Evolutionary conservation across 768 basidiomycete genomes (phyloP).

Genomic region (Leccinum sublutescens): DNA sequence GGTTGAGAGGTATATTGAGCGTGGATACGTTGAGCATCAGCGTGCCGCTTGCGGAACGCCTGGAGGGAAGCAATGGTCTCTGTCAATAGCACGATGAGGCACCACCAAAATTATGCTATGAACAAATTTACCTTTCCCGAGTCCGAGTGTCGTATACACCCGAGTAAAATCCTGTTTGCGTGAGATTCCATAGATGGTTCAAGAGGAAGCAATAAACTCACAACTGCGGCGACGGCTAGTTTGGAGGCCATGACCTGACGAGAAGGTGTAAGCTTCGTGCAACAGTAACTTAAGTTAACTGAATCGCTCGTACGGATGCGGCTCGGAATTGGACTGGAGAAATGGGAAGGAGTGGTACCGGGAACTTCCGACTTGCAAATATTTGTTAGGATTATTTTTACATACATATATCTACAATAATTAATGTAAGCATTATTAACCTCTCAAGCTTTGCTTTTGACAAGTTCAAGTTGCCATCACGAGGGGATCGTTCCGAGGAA

Average conservation of each 20-base stretch:
- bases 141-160: conserved; percentile 76
- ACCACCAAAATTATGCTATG: not conserved
- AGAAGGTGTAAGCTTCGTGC: not conserved
- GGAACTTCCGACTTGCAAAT: conserved; percentile 26
- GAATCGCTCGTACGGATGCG: conserved; percentile 14
- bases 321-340: conserved; percentile 14
- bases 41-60: conserved; percentile 95
- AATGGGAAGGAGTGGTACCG: conserved; percentile 19
- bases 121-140: conserved; percentile 69
- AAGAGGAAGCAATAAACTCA: conserved; percentile 31
- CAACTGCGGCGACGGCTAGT: conserved; percentile 67
- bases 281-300: conserved; percentile 2
- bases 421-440: not conserved
- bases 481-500: not conserved
- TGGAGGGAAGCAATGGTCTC: conserved; percentile 90
- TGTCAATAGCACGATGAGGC: conserved; percentile 31
- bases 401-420: not conserved
- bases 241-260: conserved; percentile 62
- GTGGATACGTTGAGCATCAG: conserved; percentile 78
- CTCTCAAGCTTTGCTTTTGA: not conserved
- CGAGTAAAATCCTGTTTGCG: conserved; percentile 72
- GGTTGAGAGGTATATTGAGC: conserved; percentile 64
- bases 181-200: conserved; percentile 3
- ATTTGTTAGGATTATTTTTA: conserved; percentile 13
- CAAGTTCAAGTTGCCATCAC: not conserved